phyloP scores from a whole-genome alignment of 305 asterid species.

The Solanum hybrid region DNA sequence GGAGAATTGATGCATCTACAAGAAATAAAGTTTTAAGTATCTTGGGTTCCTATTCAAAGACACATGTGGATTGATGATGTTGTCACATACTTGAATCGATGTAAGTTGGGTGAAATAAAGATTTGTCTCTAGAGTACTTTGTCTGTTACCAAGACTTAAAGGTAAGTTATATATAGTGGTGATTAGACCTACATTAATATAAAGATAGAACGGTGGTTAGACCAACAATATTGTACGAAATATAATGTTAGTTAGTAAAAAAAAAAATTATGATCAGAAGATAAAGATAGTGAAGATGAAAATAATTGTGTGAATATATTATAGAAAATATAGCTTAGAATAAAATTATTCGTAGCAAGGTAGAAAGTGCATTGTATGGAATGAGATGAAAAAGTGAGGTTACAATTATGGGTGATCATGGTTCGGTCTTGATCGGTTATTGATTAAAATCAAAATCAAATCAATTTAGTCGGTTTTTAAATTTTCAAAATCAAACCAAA shows the following conservation, averaged over 20 bases:
- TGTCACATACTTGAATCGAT: not conserved
- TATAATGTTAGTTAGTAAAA: too few relatives aligned
- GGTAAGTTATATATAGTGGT: not conserved
- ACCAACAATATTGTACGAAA: too few relatives aligned
- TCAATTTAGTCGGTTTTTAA: not conserved
- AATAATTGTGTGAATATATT: too few relatives aligned
- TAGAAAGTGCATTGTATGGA: too few relatives aligned
- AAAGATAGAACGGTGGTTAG: not conserved
- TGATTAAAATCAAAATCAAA: too few relatives aligned
- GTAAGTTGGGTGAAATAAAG: not conserved
- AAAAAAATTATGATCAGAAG: too few relatives aligned
- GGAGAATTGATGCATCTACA: not conserved
- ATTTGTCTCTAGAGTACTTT: not conserved
- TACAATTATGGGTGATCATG: too few relatives aligned
- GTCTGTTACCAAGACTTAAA: accelerated
- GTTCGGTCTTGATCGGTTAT: too few relatives aligned
- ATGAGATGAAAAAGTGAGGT: too few relatives aligned
- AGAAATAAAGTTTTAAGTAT: too few relatives aligned
- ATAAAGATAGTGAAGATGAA: not conserved
- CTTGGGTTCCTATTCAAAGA: not conserved
- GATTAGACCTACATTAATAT: not conserved
- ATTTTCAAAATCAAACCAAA: not conserved
- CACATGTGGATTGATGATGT: not conserved
- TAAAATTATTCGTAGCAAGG: too few relatives aligned
- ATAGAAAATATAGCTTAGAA: too few relatives aligned